These are phyloP conservation scores for Penicillium sp. DNA, from an alignment of 2,329 filamentous ascomycete species.

Conservation along the genomic window DNA sequence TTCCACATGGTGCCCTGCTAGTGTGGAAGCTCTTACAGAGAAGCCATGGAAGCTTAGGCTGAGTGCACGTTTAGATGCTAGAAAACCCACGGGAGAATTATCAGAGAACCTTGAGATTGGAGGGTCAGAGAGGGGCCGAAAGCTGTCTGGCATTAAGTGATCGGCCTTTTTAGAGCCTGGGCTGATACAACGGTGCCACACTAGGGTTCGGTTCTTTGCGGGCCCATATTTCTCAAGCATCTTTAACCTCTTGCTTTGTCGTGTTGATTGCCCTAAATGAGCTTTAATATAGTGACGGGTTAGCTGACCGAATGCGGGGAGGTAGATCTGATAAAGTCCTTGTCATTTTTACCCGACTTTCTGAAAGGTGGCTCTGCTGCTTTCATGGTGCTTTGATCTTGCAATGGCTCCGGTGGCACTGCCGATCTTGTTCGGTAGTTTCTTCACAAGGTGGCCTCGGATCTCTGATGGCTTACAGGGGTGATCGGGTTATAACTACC, in stretches of 20 bases:
- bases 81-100: background rate
- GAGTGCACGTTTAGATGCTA: background rate
- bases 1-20: background rate
- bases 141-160: conserved; percentile 12
- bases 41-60: background rate
- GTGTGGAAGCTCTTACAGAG: background rate
- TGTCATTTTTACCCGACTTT: background rate
- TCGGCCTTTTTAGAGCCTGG: conserved; percentile 4
- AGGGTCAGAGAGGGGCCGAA: conserved; percentile 6
- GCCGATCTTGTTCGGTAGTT: background rate
- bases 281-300: background rate
- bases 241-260: background rate
- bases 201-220: background rate
- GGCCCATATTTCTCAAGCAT: background rate
- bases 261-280: background rate
- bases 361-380: background rate
- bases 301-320: background rate
- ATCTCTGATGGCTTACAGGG: background rate
- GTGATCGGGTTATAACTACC: background rate
- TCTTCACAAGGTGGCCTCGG: background rate
- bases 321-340: background rate
- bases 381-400: background rate
- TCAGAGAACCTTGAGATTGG: conserved; percentile 7
- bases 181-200: conserved; percentile 4
- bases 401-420: background rate